These are phyloP conservation scores for Candida bentonensis DNA, from an alignment of 805 yeast species.

Conservation along the genomic window DNA sequence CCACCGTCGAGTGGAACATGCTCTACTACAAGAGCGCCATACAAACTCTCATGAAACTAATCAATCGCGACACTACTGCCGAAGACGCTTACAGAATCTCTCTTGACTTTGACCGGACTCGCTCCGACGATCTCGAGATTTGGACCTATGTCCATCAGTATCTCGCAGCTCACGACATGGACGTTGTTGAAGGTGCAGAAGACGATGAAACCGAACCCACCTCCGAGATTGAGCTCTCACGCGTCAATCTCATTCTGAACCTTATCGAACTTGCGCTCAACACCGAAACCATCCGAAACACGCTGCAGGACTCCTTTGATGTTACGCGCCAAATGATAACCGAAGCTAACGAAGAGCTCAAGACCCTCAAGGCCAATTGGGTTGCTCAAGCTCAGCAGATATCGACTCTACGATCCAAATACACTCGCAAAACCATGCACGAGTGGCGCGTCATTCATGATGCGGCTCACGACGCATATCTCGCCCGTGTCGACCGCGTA, in stretches of 20 bases:
- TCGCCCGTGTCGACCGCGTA: slow-evolving; percentile 13
- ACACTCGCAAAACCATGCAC: slow-evolving; percentile 14
- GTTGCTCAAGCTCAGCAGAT: slow-evolving; percentile 12
- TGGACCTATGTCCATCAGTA: slow-evolving; percentile 21
- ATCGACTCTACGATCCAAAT: slow-evolving; percentile 12
- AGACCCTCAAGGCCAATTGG: slow-evolving; percentile 12
- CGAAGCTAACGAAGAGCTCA: slow-evolving; percentile 16
- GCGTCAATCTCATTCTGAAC: slow-evolving; percentile 16
- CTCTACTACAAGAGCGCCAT: slow-evolving; percentile 22
- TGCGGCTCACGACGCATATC: slow-evolving; percentile 15
- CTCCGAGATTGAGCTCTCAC: slow-evolving; percentile 10
- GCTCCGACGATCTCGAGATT: slow-evolving; percentile 19
- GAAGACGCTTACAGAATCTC: slow-evolving; percentile 12
- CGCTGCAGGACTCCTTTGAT: slow-evolving; percentile 20
- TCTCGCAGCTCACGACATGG: slow-evolving; percentile 8
- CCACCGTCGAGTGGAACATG: slow-evolving; percentile 22
- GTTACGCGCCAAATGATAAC: slow-evolving; percentile 14
- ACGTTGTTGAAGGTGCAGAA: slow-evolving; percentile 8
- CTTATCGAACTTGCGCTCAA: slow-evolving; percentile 18
- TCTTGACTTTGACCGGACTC: slow-evolving; percentile 20
- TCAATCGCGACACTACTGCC: slow-evolving; percentile 20
- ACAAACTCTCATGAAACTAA: slow-evolving; percentile 17
- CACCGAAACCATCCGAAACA: slow-evolving; percentile 23
- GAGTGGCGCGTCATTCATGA: slow-evolving; percentile 12
- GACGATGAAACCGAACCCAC: slow-evolving; percentile 7